Evolutionary conservation across 2,329 filamentous ascomycete genomes (phyloP).

Genomic region (Orbilia blumenaviensis): DNA sequence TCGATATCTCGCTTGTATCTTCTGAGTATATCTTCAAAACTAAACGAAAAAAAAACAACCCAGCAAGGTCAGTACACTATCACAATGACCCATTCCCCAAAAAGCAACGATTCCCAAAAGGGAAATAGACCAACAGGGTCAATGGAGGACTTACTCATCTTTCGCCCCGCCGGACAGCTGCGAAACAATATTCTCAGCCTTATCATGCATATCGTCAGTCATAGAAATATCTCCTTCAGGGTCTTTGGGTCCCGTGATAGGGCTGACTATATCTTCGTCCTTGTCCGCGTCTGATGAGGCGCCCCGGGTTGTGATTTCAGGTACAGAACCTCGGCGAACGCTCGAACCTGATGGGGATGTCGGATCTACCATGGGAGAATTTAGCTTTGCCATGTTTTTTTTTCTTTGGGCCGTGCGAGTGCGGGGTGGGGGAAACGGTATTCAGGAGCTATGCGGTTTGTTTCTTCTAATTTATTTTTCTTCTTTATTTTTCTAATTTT

Average conservation of each 20-base stretch:
- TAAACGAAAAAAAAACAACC: too few species aligned
- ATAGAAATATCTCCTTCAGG: slow-evolving; percentile 46
- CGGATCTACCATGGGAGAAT: slow-evolving; percentile 45
- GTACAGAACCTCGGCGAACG: slow-evolving; percentile 44
- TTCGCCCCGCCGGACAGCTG: slow-evolving; percentile 40
- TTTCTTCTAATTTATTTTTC: not conserved
- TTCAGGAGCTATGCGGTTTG: slow-evolving; percentile 7
- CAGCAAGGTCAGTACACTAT: not conserved
- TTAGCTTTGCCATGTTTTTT: slow-evolving; percentile 14
- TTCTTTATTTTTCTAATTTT: not conserved
- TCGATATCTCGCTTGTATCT: slow-evolving; percentile 49
- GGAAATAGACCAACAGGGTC: not conserved
- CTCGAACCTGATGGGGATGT: slow-evolving; percentile 40
- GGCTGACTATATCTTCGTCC: slow-evolving; percentile 34
- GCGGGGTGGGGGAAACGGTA: not conserved
- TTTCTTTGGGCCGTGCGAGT: not conserved
- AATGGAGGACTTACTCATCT: slow-evolving; percentile 52
- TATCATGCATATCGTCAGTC: slow-evolving; percentile 36
- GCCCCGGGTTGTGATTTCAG: slow-evolving; percentile 28
- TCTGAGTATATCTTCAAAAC: slow-evolving; percentile 44
- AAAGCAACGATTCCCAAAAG: not conserved
- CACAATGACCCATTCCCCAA: not conserved
- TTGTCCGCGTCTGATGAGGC: slow-evolving; percentile 22
- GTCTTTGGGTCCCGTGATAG: slow-evolving; percentile 27
- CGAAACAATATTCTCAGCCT: slow-evolving; percentile 38